A percentile compares a stretch with the other conserved stretches of the same genome.
These are phyloP conservation scores for Tricholoma flavovirens DNA, from an alignment of 768 basidiomycete species.

Conservation along the genomic window DNA sequence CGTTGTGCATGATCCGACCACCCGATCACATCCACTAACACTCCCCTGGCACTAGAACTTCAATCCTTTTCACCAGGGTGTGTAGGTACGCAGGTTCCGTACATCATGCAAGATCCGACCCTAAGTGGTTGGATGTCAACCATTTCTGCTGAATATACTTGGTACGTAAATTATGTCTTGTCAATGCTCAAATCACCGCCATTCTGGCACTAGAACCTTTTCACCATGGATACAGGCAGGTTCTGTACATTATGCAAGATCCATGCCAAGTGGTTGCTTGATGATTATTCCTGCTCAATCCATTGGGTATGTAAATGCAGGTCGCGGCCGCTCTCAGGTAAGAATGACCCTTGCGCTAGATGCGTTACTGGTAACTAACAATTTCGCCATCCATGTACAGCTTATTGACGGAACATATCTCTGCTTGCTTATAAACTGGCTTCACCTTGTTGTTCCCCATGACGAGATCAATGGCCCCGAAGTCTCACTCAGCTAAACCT, in stretches of 20 bases:
- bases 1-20: background rate
- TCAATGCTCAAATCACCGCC: background rate
- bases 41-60: slow-evolving; percentile 1
- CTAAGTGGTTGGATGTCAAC: slow-evolving; percentile 1
- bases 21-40: background rate
- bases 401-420: background rate
- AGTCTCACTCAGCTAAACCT: background rate
- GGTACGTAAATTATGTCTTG: background rate
- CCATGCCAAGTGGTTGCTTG: background rate
- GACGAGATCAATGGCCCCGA: background rate
- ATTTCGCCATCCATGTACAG: background rate
- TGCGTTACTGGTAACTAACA: background rate
- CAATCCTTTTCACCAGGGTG: background rate
- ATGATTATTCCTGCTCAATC: background rate
- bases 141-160: background rate
- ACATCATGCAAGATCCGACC: background rate
- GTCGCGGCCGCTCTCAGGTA: background rate
- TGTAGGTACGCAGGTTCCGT: background rate
- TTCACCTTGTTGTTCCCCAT: background rate
- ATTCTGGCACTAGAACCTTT: background rate
- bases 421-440: background rate
- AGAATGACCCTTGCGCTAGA: too few species aligned
- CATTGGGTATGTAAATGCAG: background rate
- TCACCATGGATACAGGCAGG: background rate
- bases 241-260: background rate